phyloP scores from a whole-genome alignment of 306 rosid genomes.

The Dicorynia guianensis region DNA sequence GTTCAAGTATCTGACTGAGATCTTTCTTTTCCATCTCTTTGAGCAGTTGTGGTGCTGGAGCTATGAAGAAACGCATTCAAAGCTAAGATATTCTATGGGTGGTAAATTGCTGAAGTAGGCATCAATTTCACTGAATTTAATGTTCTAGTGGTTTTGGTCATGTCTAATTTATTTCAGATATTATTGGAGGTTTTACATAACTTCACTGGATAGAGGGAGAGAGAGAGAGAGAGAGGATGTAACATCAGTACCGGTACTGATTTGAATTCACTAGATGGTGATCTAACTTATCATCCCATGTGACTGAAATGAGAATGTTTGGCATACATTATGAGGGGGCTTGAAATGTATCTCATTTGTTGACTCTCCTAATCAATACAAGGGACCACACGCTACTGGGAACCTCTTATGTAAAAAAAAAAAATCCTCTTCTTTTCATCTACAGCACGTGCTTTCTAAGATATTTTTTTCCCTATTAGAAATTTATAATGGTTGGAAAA shows the following conservation, averaged over 20 bases:
- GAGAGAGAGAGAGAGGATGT: background rate
- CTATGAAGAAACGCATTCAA: constrained; percentile 51
- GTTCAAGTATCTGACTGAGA: constrained; percentile 17
- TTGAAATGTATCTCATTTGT: too few relatives aligned
- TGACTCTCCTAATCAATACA: too few relatives aligned
- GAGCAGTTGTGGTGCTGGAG: constrained; percentile 84
- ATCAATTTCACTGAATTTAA: constrained; percentile 4
- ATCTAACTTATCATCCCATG: too few relatives aligned
- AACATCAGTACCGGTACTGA: background rate
- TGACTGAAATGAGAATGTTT: too few relatives aligned
- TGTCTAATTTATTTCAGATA: background rate
- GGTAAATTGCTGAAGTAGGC: background rate
- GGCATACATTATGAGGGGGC: too few relatives aligned
- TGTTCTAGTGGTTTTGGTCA: constrained; percentile 8
- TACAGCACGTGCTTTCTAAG: too few relatives aligned
- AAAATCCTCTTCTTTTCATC: too few relatives aligned
- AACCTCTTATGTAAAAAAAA: too few relatives aligned
- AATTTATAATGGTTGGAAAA: too few relatives aligned
- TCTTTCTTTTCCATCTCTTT: background rate
- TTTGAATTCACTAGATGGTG: background rate
- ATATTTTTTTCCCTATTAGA: too few relatives aligned
- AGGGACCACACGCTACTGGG: too few relatives aligned
- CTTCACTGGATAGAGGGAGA: background rate
- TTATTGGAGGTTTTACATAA: constrained; percentile 8
- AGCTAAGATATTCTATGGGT: background rate